Evolutionary conservation across 176 grass and related monocot species (phyloP), one percentile per base, ranked within the genome.

Genomic region (Hordeum marinum): DNA sequence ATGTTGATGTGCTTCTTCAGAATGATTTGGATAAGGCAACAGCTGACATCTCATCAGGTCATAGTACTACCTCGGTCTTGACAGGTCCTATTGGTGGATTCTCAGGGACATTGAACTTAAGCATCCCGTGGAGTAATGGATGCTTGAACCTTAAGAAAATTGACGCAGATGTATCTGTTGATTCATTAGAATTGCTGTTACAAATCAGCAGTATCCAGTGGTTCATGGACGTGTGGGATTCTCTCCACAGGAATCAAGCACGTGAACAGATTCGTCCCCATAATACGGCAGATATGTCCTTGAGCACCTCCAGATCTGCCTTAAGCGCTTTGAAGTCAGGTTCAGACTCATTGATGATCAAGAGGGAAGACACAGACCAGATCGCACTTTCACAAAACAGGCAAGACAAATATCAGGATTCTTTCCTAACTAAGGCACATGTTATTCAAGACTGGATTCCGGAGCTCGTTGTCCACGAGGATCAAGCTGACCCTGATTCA

Each of bases 81-180:
- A 92, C 94, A 71, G 96, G 96, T 23, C 77, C 93, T 50, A 92
- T 77, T 57, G 91, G 93, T 83, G 96, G 96, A 37, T 96, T 99
- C 87, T 96, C 93, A 3, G 96, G 93, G 32, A 84, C 84, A 18
- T 57, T 96, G 17, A 99, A 99, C 82, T 89, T 99, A 82, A 99
- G 91, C 85, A 96, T 96, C 75, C 96, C 96, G 63, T 99, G 96
- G 96, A 94, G 88, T 78, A 92, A 96, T 92, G 93, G 93, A 4
- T 84, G 70, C 74, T 89, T 95, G 70, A 93, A 91, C 74, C 89
- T 94, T 78, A 69, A 88, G 84, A 99, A 92, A 88, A 72, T 99
- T 39, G 90, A 99, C 79, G 93, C 96, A 65, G 84, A 96, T 84
- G 81, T 99, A 32, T 89, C 84, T 46, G 64, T 99, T 83, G 86